phyloP scores from a whole-genome alignment of 2,329 filamentous ascomycete species.

The Microdochium trichocladiopsis region DNA sequence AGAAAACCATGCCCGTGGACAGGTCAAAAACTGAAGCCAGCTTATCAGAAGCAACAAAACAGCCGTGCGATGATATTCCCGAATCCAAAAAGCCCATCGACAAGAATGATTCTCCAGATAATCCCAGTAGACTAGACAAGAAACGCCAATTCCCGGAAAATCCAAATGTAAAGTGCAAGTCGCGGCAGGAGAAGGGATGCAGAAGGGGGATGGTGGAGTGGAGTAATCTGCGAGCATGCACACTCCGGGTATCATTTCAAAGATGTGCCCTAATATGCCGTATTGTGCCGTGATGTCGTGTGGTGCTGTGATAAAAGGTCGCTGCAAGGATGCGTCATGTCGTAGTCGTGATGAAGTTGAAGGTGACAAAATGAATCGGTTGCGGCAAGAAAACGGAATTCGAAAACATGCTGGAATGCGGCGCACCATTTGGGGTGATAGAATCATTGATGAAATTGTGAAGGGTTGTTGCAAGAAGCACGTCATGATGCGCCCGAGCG shows the following conservation, averaged over 20 bases:
- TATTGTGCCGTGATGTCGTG: not conserved
- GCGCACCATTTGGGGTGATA: not conserved
- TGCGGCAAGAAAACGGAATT: not conserved
- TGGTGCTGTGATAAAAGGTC: not conserved
- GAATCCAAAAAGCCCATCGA: not conserved
- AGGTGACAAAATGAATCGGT: not conserved
- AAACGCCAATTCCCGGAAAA: not conserved
- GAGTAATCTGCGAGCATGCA: not conserved
- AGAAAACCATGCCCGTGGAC: no score
- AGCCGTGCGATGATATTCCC: no score
- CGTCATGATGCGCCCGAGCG: not conserved
- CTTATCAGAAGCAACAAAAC: no score
- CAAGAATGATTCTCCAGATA: no score
- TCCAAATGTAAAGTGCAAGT: not conserved
- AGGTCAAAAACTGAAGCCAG: no score
- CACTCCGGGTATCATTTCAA: conserved; percentile 1
- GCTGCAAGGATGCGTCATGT: not conserved
- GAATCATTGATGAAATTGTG: not conserved
- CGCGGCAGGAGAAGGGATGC: not conserved
- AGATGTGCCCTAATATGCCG: not conserved
- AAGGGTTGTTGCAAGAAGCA: no score
- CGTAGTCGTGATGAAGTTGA: not conserved
- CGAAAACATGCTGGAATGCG: not conserved
- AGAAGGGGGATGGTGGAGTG: not conserved
- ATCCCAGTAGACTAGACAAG: not conserved